These are phyloP conservation scores for Bolboschoenoplectus hybrid DNA, from an alignment of 202 grass and related monocot genomes.

Conservation along the genomic window DNA sequence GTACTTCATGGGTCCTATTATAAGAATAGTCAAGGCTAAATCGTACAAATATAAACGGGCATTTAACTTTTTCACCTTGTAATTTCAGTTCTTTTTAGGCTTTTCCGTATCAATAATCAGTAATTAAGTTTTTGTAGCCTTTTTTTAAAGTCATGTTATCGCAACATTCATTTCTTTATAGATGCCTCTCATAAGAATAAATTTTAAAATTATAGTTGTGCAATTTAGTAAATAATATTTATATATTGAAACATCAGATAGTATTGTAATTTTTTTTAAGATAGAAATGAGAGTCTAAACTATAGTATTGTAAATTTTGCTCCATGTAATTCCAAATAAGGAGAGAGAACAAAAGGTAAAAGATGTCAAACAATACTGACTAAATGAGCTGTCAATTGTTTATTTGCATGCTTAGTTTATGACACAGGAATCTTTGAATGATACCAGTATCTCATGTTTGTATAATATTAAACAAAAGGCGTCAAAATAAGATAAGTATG, in stretches of 20 bases:
- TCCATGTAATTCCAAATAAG: background rate
- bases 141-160: too few species aligned
- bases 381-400: conserved; percentile 15
- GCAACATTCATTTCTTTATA: background rate
- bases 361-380: background rate
- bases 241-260: background rate
- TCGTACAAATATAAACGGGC: background rate
- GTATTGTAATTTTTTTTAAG: background rate
- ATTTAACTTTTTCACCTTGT: background rate
- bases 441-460: background rate
- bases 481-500: conserved; percentile 1
- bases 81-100: background rate
- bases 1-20: background rate
- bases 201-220: background rate
- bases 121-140: background rate
- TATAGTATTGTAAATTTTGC: background rate
- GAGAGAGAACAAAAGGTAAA: background rate
- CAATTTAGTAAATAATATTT: background rate
- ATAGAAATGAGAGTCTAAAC: too few species aligned
- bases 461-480: conserved; percentile 22
- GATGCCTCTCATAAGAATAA: background rate
- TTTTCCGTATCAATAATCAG: background rate
- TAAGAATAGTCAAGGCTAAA: background rate
- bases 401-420: conserved; percentile 8
- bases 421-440: conserved; percentile 10